Percentiles rank a stretch among this genome's conserved stretches.
These are phyloP conservation scores for Tirmania nivea DNA, from an alignment of 495 filamentous ascomycete genomes.

Conservation along the genomic window DNA sequence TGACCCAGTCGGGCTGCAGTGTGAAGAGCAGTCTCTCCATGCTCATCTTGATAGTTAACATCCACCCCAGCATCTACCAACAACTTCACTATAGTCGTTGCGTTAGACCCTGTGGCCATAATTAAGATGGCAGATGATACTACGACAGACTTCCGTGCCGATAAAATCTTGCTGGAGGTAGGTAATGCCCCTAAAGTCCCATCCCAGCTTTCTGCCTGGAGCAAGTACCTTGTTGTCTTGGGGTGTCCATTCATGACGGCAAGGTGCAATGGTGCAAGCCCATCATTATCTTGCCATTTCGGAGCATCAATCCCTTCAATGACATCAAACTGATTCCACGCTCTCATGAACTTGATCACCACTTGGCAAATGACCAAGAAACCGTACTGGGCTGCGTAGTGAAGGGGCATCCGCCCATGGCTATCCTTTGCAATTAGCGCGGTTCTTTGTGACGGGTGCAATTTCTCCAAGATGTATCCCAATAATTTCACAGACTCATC, in stretches of 20 bases:
- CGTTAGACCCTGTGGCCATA: conserved; percentile 69
- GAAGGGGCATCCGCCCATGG: conserved; percentile 69
- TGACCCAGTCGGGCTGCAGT: conserved; percentile 79
- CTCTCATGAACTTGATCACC: conserved; percentile 70
- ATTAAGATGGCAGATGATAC: conserved; percentile 81
- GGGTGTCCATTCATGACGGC: conserved; percentile 82
- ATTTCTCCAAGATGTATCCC: conserved; percentile 43
- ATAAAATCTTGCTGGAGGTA: conserved; percentile 33
- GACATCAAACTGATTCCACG: conserved; percentile 71
- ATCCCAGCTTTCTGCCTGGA: conserved; percentile 58
- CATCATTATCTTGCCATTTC: conserved; percentile 79
- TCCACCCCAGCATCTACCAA: conserved; percentile 75
- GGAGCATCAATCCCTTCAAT: conserved; percentile 64
- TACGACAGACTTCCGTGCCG: conserved; percentile 43
- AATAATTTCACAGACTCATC: conserved; percentile 60
- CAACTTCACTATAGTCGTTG: conserved; percentile 56
- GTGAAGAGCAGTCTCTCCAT: conserved; percentile 85
- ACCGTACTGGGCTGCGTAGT: conserved; percentile 91
- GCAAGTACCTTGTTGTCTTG: conserved; percentile 54
- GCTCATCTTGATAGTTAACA: conserved; percentile 63
- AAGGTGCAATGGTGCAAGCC: conserved; percentile 74
- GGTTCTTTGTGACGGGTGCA: conserved; percentile 45
- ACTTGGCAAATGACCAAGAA: conserved; percentile 69
- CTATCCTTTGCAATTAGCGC: conserved; percentile 48
- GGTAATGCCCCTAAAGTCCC: conserved; percentile 20